Conservation (phyloP, 306 rosid genomes). For the peach (Prunus persica) region Prunus_persica_NCBIv2 NC_034009.1:31669001-31669500, state of each 20-base stretch:
- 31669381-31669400: background rate
- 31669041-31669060: background rate
- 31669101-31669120: slow-evolving; percentile 51
- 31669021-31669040: too few species aligned
- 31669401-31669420: background rate
- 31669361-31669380: background rate
- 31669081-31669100: background rate
- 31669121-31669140: slow-evolving; percentile 47
- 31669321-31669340: background rate
- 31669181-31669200: slow-evolving; percentile 43
- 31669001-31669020: background rate
- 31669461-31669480: too few species aligned
- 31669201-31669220: slow-evolving; percentile 47
- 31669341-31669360: slow-evolving; percentile 6
- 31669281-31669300: slow-evolving; percentile 31
- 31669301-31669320: slow-evolving; percentile 34
- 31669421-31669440: slow-evolving; percentile 1
- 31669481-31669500: too few species aligned
- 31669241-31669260: slow-evolving; percentile 41
- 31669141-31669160: slow-evolving; percentile 46
- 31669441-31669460: background rate
- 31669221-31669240: slow-evolving; percentile 45
- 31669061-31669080: background rate
- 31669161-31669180: slow-evolving; percentile 40
- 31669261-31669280: slow-evolving; percentile 41